Base-by-base conservation (phyloP, 225 moss, liverwort and hornwort genomes). In the Neckera pumila region DNA sequence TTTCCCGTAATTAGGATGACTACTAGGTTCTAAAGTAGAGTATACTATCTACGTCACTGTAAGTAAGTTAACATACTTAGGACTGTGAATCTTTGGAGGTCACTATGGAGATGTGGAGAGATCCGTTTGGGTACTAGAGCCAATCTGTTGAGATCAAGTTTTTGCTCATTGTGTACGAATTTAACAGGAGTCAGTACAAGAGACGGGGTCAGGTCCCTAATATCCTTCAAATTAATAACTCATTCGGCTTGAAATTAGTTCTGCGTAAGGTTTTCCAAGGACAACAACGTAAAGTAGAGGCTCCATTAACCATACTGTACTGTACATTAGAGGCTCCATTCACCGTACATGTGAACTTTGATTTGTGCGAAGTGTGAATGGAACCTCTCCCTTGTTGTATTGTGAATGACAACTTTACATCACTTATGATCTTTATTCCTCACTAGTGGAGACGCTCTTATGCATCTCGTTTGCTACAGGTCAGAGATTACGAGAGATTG, bases 401-500 rank as follows among this genome's bases (percentile, higher is more conserved):
- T 62, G 49, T 49, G 22, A 22, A 45, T 22, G 62, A 62, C 23
- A 81, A 45, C 62, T 33, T 62, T 43, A 14, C 61, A 43, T 31
- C 43, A 45, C 45, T 76, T 56, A 16, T 36, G 76, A 45, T 83
- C 47, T 51, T 62, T 30, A 62, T 17, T 51, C 21, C 77, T 77
- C 23, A 49, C 49, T 86, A 27, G 60, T 77, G 66, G 66, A 66
- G 47, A 49, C 49, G 38, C 38, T 49, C 49, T 66, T 62, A 45
- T 70, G 57, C 22, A 17, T 64, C 54, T 63, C 59, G 53, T 61
- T 82, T 81, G 78, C 64, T 92, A 90, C 93, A 98, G 98, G 92
- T 98, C 76, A 95, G 95, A 86, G 98, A 98, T 87, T 98, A 94
- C 92, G 96, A 98, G 90, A 93, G 98, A 78, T 80, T 99, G 69